Evolutionary conservation across 2,329 filamentous ascomycete species (phyloP), one percentile per base, ranked within the genome.

Genomic region (Aspergillus viridinutans): DNA sequence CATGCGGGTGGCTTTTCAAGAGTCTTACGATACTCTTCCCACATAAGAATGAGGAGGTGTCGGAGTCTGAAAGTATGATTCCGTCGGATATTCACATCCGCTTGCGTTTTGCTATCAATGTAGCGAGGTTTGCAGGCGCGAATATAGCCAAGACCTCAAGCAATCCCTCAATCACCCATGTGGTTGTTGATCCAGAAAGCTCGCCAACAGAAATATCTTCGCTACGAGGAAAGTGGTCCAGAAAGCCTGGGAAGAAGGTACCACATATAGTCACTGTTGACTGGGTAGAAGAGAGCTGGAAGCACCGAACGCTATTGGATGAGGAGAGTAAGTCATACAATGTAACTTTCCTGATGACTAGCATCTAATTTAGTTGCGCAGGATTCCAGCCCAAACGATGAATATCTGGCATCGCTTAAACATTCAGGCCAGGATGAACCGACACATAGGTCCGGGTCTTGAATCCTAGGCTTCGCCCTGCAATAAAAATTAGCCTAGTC

Each of bases 281-380:
- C 14, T 99, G 94, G 94, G 75, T 97, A 0, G 81, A 87, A 52
- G 85, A 89, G 53, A 90, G 90, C 66, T 96, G 92, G 91, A 80
- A 79, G 57, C 90, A 93, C 70, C 81, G 80, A 61, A 96, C 91
- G 0, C 68, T 89, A 59, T 71, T 97, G 49, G 90, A 96, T 62
- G 93, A 97, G 75, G 90, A 93, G 66, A 74, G 77, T 76, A 66
- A 61, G 72, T 65, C 38, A 40, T 42, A 43, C 10, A 12, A 23
- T 20, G n/a, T 50, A 29, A 23, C 38, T 17, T 47, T 7, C n/a
- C 10, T 43, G 14, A 17, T 12, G 7, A 8, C 21, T 20, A 12
- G 12, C 10, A 26, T 47, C 43, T 47, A 47, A 47, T 25, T 14
- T 1, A 23, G 2, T 47, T 23, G 14, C 14, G 25, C 40, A 47